phyloP scores from a whole-genome alignment of 176 grass and related monocot species.

The Phoenix roebelenii region DNA sequence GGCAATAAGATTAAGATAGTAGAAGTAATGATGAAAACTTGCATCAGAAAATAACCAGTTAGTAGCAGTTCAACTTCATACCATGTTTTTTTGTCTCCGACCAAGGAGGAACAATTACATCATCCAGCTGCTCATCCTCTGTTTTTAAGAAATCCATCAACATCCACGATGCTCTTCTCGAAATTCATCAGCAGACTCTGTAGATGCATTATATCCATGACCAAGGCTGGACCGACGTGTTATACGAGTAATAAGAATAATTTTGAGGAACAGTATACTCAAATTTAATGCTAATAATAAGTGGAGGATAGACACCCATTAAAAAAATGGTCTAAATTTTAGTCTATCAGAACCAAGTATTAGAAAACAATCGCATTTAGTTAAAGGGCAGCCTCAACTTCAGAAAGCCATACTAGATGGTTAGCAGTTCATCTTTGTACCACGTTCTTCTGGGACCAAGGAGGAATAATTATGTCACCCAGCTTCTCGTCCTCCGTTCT shows the following conservation, averaged over 20 bases:
- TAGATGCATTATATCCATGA: not conserved
- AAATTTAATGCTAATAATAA: slow-evolving; percentile 19
- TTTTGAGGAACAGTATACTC: not conserved
- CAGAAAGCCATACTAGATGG: not conserved
- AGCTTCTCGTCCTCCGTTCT: slow-evolving; percentile 9
- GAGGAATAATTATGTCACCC: slow-evolving; percentile 2
- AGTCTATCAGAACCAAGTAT: too few species aligned
- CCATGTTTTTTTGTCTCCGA: slow-evolving; percentile 32
- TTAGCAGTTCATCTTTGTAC: slow-evolving; percentile 10
- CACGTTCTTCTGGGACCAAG: slow-evolving; percentile 24
- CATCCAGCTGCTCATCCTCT: slow-evolving; percentile 10
- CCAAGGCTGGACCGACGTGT: not conserved
- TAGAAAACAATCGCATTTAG: too few species aligned
- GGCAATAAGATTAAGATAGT: slow-evolving; percentile 1
- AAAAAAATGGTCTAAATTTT: not conserved
- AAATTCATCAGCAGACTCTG: slow-evolving; percentile 14
- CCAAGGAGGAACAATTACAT: slow-evolving; percentile 3
- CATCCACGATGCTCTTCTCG: slow-evolving; percentile 25
- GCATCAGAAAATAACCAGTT: not conserved
- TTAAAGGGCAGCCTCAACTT: too few species aligned
- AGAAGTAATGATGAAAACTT: not conserved
- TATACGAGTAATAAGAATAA: slow-evolving; percentile 5
- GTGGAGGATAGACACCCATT: slow-evolving; percentile 4
- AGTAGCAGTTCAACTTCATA: slow-evolving; percentile 3
- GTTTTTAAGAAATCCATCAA: slow-evolving; percentile 7